Base-by-base conservation (phyloP, 257 asterid genomes). In the Nemophila menziesii region DNA sequence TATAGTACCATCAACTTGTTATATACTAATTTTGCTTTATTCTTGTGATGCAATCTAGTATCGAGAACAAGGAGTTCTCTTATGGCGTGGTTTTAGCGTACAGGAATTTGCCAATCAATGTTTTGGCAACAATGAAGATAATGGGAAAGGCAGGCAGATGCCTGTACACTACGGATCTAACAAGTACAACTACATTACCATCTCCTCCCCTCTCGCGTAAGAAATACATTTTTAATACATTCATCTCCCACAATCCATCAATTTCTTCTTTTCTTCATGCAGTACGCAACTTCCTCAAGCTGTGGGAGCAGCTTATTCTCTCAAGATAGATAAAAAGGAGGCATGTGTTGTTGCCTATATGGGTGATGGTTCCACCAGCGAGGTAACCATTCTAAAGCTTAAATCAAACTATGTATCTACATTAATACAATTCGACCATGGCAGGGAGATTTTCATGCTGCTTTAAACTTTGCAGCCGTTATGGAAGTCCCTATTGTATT, bases 221-320 rank as follows among this genome's bases (percentile, higher is more conserved):
- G 82, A 23, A 12, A 22, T 49, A 21, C n/a, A n/a, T n/a, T n/a
- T n/a, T n/a, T n/a, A n/a, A n/a, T n/a, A n/a, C n/a, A n/a, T n/a
- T 24, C 8, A 29, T 29, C 36, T 29, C 36, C 9, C n/a, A n/a
- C n/a, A 7, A 29, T 7, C 3, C 43, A 8, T n/a, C 18, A 36
- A 17, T 48, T 20, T 20, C 10, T 42, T 11, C 22, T 21, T 24
- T 43, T 48, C 2, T 43, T 40, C 38, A 6, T 54, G n/a, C 80
- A 89, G 98, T 34, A 85, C 98, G 8, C 98, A 90, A 74, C 75
- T 90, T 46, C 96, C 94, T 69, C 98, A 90, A 58, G 98, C 98
- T 18, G 98, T 62, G 1, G 98, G 98, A 1, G 86, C 70, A 29
- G 96, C 96, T 42, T 90, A 90, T 65, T 81, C 98, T 10, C 82